Evolutionary conservation across 805 yeast species (phyloP), one percentile per base, ranked within the genome.

Genomic region (Candida morakotiae): DNA sequence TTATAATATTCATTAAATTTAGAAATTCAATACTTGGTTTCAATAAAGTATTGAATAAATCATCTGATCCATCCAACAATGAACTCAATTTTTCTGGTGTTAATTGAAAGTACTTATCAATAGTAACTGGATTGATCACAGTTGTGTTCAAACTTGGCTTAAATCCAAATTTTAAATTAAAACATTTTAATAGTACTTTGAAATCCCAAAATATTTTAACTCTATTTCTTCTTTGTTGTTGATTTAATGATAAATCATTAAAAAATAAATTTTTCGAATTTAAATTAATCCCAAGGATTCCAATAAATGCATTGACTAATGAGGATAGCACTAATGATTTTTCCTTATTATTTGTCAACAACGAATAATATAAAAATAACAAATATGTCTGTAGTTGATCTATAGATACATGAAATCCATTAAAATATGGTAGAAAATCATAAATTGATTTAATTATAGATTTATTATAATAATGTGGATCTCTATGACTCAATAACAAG

Each of bases 311-410:
- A 47, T 68, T 68, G 31, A 65, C 58, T 39, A 67, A 53, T 1
- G 70, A 57, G 2, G 65, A 60, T 21, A 68, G 45, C 2, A 65
- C 53, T 40, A 59, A 55, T 5, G 62, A 61, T 46, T 64, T 63
- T 38, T 64, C 72, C 40, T 66, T 66, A 44, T 67, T 65, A 40
- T 67, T 67, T 3, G 70, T 59, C 31, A 62, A 46, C 10, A 75
- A 55, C 6, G 78, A 62, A 49, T 71, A 74, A 47, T 73, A 69
- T 37, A 76, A 62, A 39, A 74, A 60, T 41, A 77, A 47, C 28
- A 75, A 53, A 34, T 71, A 66, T 9, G 77, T 73, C 48, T 76
- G 80, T 22, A 77, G 54, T 47, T 71, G 77, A 42, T 58, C 63
- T 18, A 73, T 50, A 3, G 73, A 64, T 6, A 73, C 68, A 40